A percentile compares a stretch with the other conserved stretches of the same genome.
These are phyloP conservation scores for Graphilbum fragrans DNA, from an alignment of 2,329 filamentous ascomycete species.

Conservation along the genomic window DNA sequence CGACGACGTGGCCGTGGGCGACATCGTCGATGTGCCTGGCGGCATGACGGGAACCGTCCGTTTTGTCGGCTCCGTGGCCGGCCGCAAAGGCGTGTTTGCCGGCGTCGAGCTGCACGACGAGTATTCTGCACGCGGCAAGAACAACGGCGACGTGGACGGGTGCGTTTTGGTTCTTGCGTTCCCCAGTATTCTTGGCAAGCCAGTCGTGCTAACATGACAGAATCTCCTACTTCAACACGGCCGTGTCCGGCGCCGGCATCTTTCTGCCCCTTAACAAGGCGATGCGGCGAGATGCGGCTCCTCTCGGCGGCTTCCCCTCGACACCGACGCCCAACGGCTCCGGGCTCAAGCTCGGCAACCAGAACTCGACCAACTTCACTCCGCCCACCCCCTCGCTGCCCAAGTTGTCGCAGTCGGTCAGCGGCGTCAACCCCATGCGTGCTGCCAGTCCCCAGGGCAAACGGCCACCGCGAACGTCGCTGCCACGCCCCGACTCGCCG, in stretches of 20 bases:
- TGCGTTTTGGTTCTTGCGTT: slow-evolving; percentile 30
- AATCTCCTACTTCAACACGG: slow-evolving; percentile 70
- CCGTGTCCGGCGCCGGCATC: slow-evolving; percentile 71
- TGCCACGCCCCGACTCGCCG: slow-evolving; percentile 83
- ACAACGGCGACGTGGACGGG: slow-evolving; percentile 93
- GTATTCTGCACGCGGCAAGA: slow-evolving; percentile 78
- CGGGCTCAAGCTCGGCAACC: slow-evolving; percentile 38
- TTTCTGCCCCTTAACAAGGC: slow-evolving; percentile 83
- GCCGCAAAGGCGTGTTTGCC: slow-evolving; percentile 84
- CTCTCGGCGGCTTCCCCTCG: slow-evolving; percentile 38
- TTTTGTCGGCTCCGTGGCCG: slow-evolving; percentile 76
- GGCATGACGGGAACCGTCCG: slow-evolving; percentile 84
- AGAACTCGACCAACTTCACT: slow-evolving; percentile 48
- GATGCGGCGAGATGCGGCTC: slow-evolving; percentile 41
- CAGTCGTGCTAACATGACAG: slow-evolving; percentile 27
- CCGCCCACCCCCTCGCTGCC: slow-evolving; percentile 54
- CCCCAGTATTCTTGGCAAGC: too few species aligned
- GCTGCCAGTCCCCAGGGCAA: slow-evolving; percentile 62
- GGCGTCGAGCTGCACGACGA: slow-evolving; percentile 80
- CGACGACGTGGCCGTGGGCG: slow-evolving; percentile 58
- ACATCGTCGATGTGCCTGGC: slow-evolving; percentile 81
- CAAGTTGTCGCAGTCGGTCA: slow-evolving; percentile 78
- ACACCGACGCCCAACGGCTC: slow-evolving; percentile 58
- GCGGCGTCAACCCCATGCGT: slow-evolving; percentile 48
- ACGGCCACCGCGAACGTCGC: slow-evolving; percentile 54